Evolutionary conservation across 2,329 filamentous ascomycete genomes (phyloP).

Genomic region (Podosphaera xanthii): DNA sequence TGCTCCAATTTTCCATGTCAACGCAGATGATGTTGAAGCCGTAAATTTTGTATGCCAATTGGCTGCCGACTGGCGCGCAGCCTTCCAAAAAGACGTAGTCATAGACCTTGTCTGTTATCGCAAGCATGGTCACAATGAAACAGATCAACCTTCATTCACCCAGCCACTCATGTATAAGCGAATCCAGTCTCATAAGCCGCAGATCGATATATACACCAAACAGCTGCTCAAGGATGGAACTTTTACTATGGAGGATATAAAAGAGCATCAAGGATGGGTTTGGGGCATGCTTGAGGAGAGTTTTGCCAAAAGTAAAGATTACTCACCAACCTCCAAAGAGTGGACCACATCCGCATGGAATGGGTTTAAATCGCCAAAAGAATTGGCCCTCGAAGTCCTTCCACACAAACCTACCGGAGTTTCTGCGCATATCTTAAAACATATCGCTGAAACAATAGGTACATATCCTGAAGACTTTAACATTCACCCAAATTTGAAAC

Average conservation of each 20-base stretch:
- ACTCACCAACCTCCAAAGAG: conserved; percentile 87
- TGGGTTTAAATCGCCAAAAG: conserved; percentile 97
- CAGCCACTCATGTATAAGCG: conserved; percentile 99
- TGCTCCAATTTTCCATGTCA: conserved; percentile 96
- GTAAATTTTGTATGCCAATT: conserved; percentile 97
- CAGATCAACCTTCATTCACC: conserved; percentile 98
- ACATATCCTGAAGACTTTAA: conserved; percentile 64
- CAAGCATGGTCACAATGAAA: conserved; percentile 98
- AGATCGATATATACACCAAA: conserved; percentile 77
- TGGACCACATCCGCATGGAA: conserved; percentile 99
- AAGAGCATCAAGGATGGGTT: conserved; percentile 99
- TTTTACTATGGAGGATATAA: conserved; percentile 92
- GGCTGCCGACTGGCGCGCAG: conserved; percentile 89
- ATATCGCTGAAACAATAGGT: conserved; percentile 65
- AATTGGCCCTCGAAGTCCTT: conserved; percentile 80
- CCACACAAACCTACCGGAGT: conserved; percentile 79
- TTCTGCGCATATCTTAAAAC: conserved; percentile 45
- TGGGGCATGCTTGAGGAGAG: conserved; percentile 98
- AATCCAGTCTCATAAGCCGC: conserved; percentile 61
- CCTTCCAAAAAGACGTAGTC: conserved; percentile 96
- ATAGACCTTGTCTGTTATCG: conserved; percentile 98
- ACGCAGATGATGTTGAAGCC: conserved; percentile 93
- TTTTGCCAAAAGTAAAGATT: conserved; percentile 92
- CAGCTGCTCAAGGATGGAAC: conserved; percentile 80
- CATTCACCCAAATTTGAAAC: conserved; percentile 87